phyloP scores from a whole-genome alignment of 2,329 filamentous ascomycete genomes.

The Hymenoscyphus scutula region DNA sequence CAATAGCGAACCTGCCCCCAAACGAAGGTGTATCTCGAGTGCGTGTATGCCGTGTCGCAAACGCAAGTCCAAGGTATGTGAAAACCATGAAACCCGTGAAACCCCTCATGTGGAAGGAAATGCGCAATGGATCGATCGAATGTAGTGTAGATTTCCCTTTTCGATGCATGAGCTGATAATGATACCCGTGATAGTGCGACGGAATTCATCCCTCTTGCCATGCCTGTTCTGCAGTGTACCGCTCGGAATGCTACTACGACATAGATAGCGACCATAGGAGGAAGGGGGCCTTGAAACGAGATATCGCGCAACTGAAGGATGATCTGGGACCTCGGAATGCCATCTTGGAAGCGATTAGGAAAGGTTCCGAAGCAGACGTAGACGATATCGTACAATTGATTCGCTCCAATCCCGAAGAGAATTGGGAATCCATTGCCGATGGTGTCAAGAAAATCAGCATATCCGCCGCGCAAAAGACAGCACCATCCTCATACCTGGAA shows the following conservation, averaged over 20 bases:
- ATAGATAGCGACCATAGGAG: constrained; percentile 47
- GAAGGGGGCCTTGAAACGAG: constrained; percentile 41
- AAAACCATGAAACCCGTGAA: too few species aligned
- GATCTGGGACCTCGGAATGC: constrained; percentile 11
- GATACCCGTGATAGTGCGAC: constrained; percentile 44
- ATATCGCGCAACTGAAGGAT: constrained; percentile 32
- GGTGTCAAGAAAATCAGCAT: constrained; percentile 14
- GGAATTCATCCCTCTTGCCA: constrained; percentile 47
- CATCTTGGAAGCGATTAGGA: constrained; percentile 42
- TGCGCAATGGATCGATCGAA: neutral
- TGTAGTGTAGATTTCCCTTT: neutral
- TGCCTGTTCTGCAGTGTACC: constrained; percentile 50
- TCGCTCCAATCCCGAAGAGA: constrained; percentile 18
- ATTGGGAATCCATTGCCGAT: constrained; percentile 20
- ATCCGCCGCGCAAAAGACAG: constrained; percentile 6
- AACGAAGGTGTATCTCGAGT: constrained; percentile 2
- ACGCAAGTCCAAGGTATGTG: constrained; percentile 26
- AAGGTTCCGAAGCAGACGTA: constrained; percentile 44
- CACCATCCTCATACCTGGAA: constrained; percentile 11
- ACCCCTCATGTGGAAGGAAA: neutral
- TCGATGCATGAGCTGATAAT: neutral
- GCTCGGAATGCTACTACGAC: constrained; percentile 49
- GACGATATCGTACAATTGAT: constrained; percentile 30
- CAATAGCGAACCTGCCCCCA: constrained; percentile 2
- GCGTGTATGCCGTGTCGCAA: constrained; percentile 29